Evolutionary conservation across 495 filamentous ascomycete species (phyloP), one percentile per base, ranked within the genome.

Genomic region (Cladorrhinum samala): DNA sequence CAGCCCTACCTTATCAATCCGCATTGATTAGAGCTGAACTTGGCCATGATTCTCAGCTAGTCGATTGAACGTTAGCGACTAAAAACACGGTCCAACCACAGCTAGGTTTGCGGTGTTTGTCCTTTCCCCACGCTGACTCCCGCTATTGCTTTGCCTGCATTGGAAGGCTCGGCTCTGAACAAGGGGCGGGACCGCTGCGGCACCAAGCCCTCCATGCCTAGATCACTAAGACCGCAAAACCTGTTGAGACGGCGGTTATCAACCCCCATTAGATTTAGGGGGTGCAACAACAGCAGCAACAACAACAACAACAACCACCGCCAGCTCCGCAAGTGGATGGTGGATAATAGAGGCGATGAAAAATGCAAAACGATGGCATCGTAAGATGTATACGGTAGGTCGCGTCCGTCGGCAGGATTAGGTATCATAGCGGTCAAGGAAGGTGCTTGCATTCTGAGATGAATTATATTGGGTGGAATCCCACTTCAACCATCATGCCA

Each of bases 361-460:
- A 18, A 41, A 14, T 4, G n/a, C 5, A 41, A 17, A 25, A 23
- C 13, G 25, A 17, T 27, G 23, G n/a, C n/a, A 47, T 33, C 45
- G 25, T 47, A 47, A 47, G 45, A 41, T 41, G 5, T n/a, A n/a
- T n/a, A n/a, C n/a, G n/a, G n/a, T 41, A n/a, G 13, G 11, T 4
- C 5, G 39, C n/a, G n/a, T 6, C 17, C n/a, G 17, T 9, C n/a
- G 39, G 39, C n/a, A 8, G n/a, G n/a, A 18, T 18, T 27, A n/a
- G n/a, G n/a, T 47, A 14, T 33, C 6, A 27, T 47, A 11, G 45
- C 24, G 21, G 45, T 27, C 45, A 47, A 47, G 45, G 45, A 47
- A 47, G 45, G 21, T 47, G 45, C 45, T 47, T 47, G 45, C 45
- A 17, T 16, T 18, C 39, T n/a, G n/a, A n/a, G 11, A 18, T n/a